Percentiles rank a stretch among this genome's conserved stretches.
Evolutionary conservation across 805 yeast genomes (phyloP).

Genomic region (Candida mattraensis): DNA sequence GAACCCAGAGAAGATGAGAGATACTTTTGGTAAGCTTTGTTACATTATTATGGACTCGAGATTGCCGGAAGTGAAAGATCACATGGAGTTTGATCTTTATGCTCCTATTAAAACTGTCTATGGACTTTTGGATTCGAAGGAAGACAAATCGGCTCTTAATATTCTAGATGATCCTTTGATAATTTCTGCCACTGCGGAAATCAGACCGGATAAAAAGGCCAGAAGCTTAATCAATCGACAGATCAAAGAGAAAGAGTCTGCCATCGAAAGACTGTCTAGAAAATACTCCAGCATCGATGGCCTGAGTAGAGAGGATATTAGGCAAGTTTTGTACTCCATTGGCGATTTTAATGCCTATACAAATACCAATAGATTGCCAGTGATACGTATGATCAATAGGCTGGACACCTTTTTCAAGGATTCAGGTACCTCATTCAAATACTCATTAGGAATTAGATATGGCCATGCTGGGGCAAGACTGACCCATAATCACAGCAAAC

Average conservation of each 20-base stretch:
- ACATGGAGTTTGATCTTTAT: slow-evolving; percentile 74
- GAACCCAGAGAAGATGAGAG: slow-evolving; percentile 83
- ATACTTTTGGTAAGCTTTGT: slow-evolving; percentile 74
- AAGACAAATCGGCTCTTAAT: slow-evolving; percentile 35
- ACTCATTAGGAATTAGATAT: slow-evolving; percentile 59
- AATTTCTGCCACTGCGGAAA: slow-evolving; percentile 65
- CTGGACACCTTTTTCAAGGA: slow-evolving; percentile 46
- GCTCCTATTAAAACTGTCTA: slow-evolving; percentile 69
- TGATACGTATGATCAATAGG: slow-evolving; percentile 57
- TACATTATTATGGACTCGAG: slow-evolving; percentile 87
- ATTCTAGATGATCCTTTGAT: slow-evolving; percentile 60
- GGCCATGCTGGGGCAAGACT: slow-evolving; percentile 71
- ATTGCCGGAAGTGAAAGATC: slow-evolving; percentile 64
- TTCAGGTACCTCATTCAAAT: slow-evolving; percentile 30
- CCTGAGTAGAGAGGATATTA: slow-evolving; percentile 57
- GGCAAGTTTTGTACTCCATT: slow-evolving; percentile 71
- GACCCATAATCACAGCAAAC: slow-evolving; percentile 72
- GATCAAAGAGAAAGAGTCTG: slow-evolving; percentile 65
- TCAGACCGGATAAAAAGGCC: slow-evolving; percentile 57
- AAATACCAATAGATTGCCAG: slow-evolving; percentile 67
- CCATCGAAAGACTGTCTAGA: slow-evolving; percentile 59
- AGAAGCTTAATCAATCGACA: slow-evolving; percentile 54
- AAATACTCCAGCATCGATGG: slow-evolving; percentile 44
- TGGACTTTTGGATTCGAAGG: slow-evolving; percentile 42
- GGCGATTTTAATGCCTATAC: slow-evolving; percentile 78